Base-by-base conservation (phyloP, 306 rosid species). In the Sophora flavescens region DNA sequence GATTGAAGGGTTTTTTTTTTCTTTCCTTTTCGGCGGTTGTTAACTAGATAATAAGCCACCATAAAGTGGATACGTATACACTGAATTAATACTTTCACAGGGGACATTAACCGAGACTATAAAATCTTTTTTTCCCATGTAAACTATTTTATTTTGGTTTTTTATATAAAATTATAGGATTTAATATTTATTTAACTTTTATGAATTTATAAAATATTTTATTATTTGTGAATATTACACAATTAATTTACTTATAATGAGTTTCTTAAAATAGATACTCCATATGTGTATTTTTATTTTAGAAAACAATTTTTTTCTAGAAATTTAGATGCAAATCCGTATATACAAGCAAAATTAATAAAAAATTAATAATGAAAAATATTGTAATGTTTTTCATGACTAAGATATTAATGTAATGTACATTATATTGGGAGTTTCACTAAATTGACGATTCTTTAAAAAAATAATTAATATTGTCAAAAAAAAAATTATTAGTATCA, bases 51-150 rank as follows among this genome's bases (percentile, higher is more conserved):
- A 22, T 35, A 38, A 18, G 54, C 45, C 38, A 41, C 59, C 57
- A n/a, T 30, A 32, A 66, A 77, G 68, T 66, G 74, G 28, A 36
- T n/a, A 32, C 2, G 63, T 13, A 32, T 53, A 16, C 74, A 30
- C 51, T 60, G 72, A 76, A 53, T 53, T 42, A 52, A 42, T 16
- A 11, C 35, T 61, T 63, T 5, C 22, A 22, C 10, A 35, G 11
- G 41, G n/a, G 16, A 5, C 22, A 44, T 8, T 26, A 16, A 32
- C 32, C 3, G 47, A 4, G 50, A 35, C 17, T 42, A 26, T 60
- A 18, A 53, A 26, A 70, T 35, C 50, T 5, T 0, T 33, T 36
- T 53, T 30, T 12, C 4, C 4, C 41, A 36, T 36, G 6, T 35
- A 35, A 35, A 35, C 4, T 35, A 35, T 35, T 35, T 35, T 35